These are phyloP conservation scores for Penicillium fimorum DNA, from an alignment of 495 filamentous ascomycete species.

Conservation along the genomic window DNA sequence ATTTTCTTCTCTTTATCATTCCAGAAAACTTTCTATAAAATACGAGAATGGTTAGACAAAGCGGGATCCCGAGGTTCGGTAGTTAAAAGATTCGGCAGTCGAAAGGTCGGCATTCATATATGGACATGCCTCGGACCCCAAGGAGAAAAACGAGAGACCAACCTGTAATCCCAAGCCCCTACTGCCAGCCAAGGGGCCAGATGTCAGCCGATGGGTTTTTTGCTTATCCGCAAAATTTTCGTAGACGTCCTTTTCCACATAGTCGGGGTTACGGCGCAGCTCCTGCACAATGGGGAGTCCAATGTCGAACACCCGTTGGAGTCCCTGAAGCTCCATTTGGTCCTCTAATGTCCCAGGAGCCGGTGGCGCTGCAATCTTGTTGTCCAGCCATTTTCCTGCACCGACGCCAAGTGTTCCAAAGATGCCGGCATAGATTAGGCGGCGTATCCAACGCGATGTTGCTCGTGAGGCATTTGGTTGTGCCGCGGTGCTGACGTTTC, in stretches of 20 bases:
- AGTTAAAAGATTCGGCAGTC: conserved; percentile 20
- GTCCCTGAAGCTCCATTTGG: conserved; percentile 19
- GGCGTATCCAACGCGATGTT: conserved; percentile 39
- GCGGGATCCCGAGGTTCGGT: conserved; percentile 22
- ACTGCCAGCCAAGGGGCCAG: conserved; percentile 42
- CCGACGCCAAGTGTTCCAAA: conserved; percentile 37
- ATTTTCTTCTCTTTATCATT: conserved; percentile 47
- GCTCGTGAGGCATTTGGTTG: conserved; percentile 15
- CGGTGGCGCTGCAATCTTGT: conserved; percentile 29
- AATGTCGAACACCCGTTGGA: conserved; percentile 32
- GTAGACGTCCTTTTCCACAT: conserved; percentile 56
- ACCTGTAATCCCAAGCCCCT: conserved; percentile 46
- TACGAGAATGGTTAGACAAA: conserved; percentile 25
- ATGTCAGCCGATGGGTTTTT: conserved; percentile 36
- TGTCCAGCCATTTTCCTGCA: conserved; percentile 28
- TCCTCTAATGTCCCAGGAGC: conserved; percentile 37
- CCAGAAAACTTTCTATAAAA: conserved; percentile 48
- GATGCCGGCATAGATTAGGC: conserved; percentile 35
- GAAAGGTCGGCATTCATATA: conserved; percentile 1
- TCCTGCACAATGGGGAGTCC: conserved; percentile 53
- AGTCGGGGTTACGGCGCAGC: conserved; percentile 53
- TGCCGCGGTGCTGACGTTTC: conserved; percentile 27
- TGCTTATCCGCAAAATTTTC: conserved; percentile 42
- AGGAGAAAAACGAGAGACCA: conserved; percentile 14
- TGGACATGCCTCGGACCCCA: neutral